These are phyloP conservation scores for Physcomitrium patens DNA, from an alignment of 225 moss, liverwort and hornwort genomes.

Conservation along the genomic window DNA sequence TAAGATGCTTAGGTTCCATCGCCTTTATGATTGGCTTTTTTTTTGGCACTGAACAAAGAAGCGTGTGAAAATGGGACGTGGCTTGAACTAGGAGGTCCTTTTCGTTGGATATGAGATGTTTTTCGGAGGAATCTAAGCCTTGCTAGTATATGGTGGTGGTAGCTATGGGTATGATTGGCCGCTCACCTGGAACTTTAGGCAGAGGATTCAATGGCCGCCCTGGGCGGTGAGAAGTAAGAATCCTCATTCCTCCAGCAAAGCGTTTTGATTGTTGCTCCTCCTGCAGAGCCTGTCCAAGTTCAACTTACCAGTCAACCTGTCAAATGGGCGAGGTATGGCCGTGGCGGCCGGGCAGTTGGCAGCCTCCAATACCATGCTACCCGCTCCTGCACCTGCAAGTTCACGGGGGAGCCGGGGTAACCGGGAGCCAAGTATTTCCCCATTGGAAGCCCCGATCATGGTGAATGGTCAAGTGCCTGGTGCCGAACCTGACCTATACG, in stretches of 20 bases:
- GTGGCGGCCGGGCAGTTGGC: conserved; percentile 50
- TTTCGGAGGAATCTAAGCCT: no score
- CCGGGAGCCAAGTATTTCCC: conserved; percentile 55
- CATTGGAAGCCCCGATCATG: conserved; percentile 37
- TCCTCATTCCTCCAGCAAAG: neutral
- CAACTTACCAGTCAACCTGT: conserved; percentile 61
- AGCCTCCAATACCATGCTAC: conserved; percentile 43
- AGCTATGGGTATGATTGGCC: no score
- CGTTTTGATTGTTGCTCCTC: neutral
- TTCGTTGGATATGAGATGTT: no score
- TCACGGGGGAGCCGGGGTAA: conserved; percentile 49
- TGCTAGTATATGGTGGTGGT: no score
- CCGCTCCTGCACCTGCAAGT: conserved; percentile 41
- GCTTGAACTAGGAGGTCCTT: no score
- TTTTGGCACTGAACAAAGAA: no score
- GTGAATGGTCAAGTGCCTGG: conserved; percentile 39
- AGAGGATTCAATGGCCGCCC: no score
- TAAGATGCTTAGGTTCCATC: no score
- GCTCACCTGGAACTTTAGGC: no score
- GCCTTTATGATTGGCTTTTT: no score
- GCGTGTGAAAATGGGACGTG: no score
- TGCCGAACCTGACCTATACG: conserved; percentile 64
- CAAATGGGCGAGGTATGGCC: conserved; percentile 61
- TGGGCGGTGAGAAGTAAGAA: neutral
- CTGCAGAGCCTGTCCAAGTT: conserved; percentile 70